Conservation (phyloP, 257 asterid genomes). For the Parsonsia alboflavescens region DNA sequence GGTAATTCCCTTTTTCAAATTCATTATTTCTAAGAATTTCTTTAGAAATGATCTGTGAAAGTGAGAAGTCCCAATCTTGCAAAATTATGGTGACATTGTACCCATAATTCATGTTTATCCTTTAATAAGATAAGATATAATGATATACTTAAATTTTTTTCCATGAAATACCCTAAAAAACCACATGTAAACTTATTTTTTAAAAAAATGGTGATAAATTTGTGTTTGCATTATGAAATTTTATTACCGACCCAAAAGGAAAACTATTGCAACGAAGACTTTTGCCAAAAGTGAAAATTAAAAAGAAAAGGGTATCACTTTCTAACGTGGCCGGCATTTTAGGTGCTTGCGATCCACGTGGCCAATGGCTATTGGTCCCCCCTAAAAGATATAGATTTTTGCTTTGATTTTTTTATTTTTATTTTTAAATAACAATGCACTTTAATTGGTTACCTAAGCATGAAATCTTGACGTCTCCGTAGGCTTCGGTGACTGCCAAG, state of each 20-base stretch:
- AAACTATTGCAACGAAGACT: not conserved
- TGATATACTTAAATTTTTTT: too few species aligned
- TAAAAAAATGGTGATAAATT: not conserved
- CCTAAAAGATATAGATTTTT: not conserved
- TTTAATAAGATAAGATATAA: too few species aligned
- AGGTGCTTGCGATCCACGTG: conserved; percentile 1
- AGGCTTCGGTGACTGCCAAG: not conserved
- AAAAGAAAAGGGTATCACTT: not conserved
- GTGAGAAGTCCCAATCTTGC: not conserved
- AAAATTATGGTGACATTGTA: too few species aligned
- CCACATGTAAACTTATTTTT: too few species aligned
- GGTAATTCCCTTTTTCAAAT: not conserved
- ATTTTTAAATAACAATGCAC: too few species aligned
- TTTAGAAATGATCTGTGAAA: not conserved
- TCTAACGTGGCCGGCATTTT: conserved; percentile 1
- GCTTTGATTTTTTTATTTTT: not conserved
- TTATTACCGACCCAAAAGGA: not conserved
- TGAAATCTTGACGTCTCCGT: not conserved
- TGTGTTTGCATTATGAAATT: not conserved
- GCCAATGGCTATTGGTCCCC: not conserved
- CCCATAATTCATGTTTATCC: too few species aligned
- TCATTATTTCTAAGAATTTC: not conserved
- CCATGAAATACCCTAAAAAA: too few species aligned
- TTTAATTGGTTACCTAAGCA: not conserved
- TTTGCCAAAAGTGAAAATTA: not conserved